Evolutionary conservation across 192 early-diverging fungal genomes (phyloP).

Genomic region (Coemansia sp.): DNA sequence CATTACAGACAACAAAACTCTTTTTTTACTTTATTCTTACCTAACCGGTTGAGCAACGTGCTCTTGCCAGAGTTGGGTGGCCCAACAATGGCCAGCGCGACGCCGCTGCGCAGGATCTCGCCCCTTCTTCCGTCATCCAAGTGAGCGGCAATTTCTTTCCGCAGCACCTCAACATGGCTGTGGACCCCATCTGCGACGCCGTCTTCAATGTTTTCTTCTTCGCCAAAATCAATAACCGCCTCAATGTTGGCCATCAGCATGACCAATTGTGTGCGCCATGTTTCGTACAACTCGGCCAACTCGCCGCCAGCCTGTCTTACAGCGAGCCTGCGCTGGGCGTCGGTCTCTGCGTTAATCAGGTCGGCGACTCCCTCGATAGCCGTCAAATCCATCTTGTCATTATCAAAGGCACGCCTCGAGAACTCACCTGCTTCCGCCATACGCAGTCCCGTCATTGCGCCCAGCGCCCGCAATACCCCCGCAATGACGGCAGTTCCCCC

Average conservation of each 20-base stretch:
- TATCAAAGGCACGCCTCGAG: slow-evolving; percentile 69
- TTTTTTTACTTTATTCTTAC: no score
- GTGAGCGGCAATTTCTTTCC: slow-evolving; percentile 38
- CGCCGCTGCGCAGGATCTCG: slow-evolving; percentile 71
- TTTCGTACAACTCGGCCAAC: slow-evolving; percentile 59
- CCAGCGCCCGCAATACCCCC: slow-evolving; percentile 57
- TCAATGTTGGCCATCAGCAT: slow-evolving; percentile 61
- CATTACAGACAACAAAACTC: no score
- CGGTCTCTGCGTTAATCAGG: slow-evolving; percentile 75
- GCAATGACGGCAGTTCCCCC: slow-evolving; percentile 68
- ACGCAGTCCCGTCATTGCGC: slow-evolving; percentile 47
- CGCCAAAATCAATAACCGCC: slow-evolving; percentile 75
- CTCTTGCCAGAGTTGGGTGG: slow-evolving; percentile 81
- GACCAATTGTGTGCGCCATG: slow-evolving; percentile 62
- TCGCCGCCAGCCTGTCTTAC: slow-evolving; percentile 69
- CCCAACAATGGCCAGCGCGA: slow-evolving; percentile 66
- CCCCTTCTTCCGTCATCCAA: slow-evolving; percentile 63
- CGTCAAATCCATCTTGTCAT: slow-evolving; percentile 70
- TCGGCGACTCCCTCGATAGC: slow-evolving; percentile 71
- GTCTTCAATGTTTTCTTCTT: slow-evolving; percentile 78
- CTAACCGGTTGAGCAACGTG: slow-evolving; percentile 64
- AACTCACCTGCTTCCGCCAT: slow-evolving; percentile 77
- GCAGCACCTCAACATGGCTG: slow-evolving; percentile 1
- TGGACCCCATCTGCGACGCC: slow-evolving; percentile 42
- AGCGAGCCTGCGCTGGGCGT: slow-evolving; percentile 65